Conservation (phyloP, 2,329 filamentous ascomycete species). For the Aschersonia sp. region DNA sequence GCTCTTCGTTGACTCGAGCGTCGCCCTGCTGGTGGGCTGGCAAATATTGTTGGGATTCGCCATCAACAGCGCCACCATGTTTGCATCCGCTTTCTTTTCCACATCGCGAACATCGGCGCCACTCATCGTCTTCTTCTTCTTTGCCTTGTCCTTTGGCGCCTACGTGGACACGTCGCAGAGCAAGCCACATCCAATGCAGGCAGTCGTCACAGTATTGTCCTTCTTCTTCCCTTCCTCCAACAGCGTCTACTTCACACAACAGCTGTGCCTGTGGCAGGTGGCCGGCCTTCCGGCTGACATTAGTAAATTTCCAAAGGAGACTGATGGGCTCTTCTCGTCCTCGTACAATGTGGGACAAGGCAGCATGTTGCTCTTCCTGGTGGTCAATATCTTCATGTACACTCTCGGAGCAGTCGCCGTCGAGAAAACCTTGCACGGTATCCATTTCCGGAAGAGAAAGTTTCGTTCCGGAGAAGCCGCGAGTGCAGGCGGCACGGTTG, state of each 20-base stretch:
- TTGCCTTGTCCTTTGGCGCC: slow-evolving; percentile 12
- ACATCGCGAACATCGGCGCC: slow-evolving; percentile 16
- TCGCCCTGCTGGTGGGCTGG: slow-evolving; percentile 20
- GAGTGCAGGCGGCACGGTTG: slow-evolving; percentile 6
- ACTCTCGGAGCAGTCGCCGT: slow-evolving; percentile 15
- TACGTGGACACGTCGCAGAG: slow-evolving; percentile 7
- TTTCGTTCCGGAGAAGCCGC: slow-evolving; percentile 11
- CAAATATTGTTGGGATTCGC: slow-evolving; percentile 31
- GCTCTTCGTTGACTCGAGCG: slow-evolving; percentile 14
- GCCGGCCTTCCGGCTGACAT: slow-evolving; percentile 3
- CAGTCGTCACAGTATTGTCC: slow-evolving; percentile 5
- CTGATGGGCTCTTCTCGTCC: slow-evolving; percentile 5
- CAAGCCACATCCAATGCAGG: neutral
- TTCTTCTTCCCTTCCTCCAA: slow-evolving; percentile 11
- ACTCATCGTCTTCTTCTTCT: slow-evolving; percentile 13
- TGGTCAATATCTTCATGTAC: slow-evolving; percentile 18
- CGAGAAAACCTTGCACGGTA: slow-evolving; percentile 18
- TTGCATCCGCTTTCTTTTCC: slow-evolving; percentile 26
- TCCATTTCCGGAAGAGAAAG: slow-evolving; percentile 15
- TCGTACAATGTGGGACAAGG: slow-evolving; percentile 11
- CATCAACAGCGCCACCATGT: slow-evolving; percentile 54
- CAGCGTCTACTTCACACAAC: slow-evolving; percentile 10
- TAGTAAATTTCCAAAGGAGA: slow-evolving; percentile 3
- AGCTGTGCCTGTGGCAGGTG: slow-evolving; percentile 10
- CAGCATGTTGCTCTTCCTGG: slow-evolving; percentile 17